Evolutionary conservation across 108 stramenopile genomes (phyloP), one percentile per base, ranked within the genome.

Genomic region (Skeletonema menzelii): DNA sequence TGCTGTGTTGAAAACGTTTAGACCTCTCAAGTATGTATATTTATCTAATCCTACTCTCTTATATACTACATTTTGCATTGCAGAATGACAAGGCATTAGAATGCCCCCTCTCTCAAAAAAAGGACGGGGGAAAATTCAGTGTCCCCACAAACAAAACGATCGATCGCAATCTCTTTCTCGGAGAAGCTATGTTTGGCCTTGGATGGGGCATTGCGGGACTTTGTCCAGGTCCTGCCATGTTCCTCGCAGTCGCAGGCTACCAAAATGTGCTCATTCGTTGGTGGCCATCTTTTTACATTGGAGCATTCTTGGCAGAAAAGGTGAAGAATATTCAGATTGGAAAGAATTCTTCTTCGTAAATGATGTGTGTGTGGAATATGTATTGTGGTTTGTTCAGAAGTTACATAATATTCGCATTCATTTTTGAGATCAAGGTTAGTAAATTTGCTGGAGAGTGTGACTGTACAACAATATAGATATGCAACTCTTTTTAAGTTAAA

Each of bases 161-260:
- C 71, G 87, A 88, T 53, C 35, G n/a, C 28, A 71, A 73, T 3
- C 64, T 88, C 2, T 31, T 88, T 1, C 19, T 85, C 0, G 87
- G 87, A 12, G 80, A 81, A 61, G 71, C 77, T 6, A 34, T 85
- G 11, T 88, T 88, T 72, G 87, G 87, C 20, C 26, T 85, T 37
- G 87, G 87, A 19, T 88, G 87, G 87, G 87, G 85, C 12, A 47
- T 86, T 19, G 82, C 73, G 11, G 87, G 87, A 12, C 47, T 82
- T 2, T 88, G 87, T 56, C 87, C 87, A 13, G 87, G 87, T n/a
- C 87, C 87, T 4, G 87, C 87, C 22, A 69, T 88, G 77, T 74
- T 78, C 55, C 53, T 66, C 27, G 82, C 77, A 7, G 76, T 70
- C 56, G 76, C 65, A 22, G 85, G 85, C 24, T 69, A 69, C 31